phyloP scores from a whole-genome alignment of 2,329 filamentous ascomycete species.

The Neonectria magnoliae region DNA sequence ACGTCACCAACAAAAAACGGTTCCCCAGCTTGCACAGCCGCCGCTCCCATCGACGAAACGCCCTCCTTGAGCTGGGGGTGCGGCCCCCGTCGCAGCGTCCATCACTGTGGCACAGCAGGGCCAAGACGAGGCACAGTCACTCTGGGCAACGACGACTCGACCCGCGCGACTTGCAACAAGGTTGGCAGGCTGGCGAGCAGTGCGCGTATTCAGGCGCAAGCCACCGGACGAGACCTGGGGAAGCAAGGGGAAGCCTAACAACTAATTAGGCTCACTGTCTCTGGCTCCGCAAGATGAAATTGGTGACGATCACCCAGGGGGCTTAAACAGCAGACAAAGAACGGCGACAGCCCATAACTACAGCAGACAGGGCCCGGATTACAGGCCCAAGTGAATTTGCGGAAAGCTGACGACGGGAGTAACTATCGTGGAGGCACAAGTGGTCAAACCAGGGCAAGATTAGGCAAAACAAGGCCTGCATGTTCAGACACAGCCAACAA shows the following conservation, averaged over 20 bases:
- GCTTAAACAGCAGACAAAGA: constrained; percentile 13
- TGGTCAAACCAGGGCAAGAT: background rate
- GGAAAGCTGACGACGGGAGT: background rate
- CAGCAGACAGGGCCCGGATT: constrained; percentile 1
- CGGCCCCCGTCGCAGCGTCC: constrained; percentile 20
- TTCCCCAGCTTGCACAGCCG: constrained; percentile 26
- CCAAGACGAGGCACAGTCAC: background rate
- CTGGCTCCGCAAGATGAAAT: constrained; percentile 16
- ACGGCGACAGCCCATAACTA: constrained; percentile 11
- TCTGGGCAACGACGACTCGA: background rate
- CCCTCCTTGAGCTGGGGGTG: constrained; percentile 18
- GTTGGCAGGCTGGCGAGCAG: constrained; percentile 2
- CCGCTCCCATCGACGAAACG: constrained; percentile 5
- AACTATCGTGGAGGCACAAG: background rate
- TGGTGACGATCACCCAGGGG: constrained; percentile 15
- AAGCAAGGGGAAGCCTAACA: constrained; percentile 10
- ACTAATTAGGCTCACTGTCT: background rate
- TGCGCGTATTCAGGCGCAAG: constrained; percentile 5
- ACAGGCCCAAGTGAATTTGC: constrained; percentile 3
- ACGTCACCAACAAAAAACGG: constrained; percentile 39
- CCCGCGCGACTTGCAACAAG: constrained; percentile 18
- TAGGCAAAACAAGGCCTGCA: background rate
- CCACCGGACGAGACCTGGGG: constrained; percentile 10
- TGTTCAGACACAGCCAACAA: background rate
- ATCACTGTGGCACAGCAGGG: constrained; percentile 37